Evolutionary conservation across 2,329 filamentous ascomycete genomes (phyloP).

Genomic region (Penicillium sp.): DNA sequence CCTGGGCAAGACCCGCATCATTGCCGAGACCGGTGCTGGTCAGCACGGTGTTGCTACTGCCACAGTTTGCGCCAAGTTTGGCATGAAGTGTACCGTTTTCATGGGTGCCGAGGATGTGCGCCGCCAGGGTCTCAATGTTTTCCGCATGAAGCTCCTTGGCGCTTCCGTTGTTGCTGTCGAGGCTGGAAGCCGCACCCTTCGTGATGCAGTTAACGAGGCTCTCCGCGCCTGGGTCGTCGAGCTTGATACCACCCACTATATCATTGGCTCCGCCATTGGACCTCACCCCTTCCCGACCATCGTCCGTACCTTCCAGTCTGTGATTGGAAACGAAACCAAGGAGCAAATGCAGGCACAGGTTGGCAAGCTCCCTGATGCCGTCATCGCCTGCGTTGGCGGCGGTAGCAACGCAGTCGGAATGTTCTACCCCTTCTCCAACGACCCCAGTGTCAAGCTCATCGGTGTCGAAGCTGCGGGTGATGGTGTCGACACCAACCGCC

Average conservation of each 20-base stretch:
- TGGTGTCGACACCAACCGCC: slow-evolving; percentile 77
- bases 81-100: slow-evolving; percentile 95
- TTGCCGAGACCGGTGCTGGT: slow-evolving; percentile 94
- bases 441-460: slow-evolving; percentile 78
- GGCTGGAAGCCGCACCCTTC: slow-evolving; percentile 77
- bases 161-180: slow-evolving; percentile 91
- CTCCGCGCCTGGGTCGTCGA: slow-evolving; percentile 90
- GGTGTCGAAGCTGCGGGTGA: slow-evolving; percentile 96
- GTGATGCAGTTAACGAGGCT: slow-evolving; percentile 92
- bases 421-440: slow-evolving; percentile 94
- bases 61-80: slow-evolving; percentile 96
- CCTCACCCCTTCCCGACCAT: slow-evolving; percentile 98
- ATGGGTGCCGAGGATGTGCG: slow-evolving; percentile 98
- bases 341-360: slow-evolving; percentile 80
- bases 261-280: slow-evolving; percentile 95
- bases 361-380: slow-evolving; percentile 88
- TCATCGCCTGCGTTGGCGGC: slow-evolving; percentile 94
- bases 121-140: slow-evolving; percentile 93
- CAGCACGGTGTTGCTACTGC: slow-evolving; percentile 98
- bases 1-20: slow-evolving; percentile 93
- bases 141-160: slow-evolving; percentile 94
- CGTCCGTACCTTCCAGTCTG: slow-evolving; percentile 93
- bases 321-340: slow-evolving; percentile 95
- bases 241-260: slow-evolving; percentile 93
- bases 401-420: slow-evolving; percentile 95